A percentile compares a stretch with the other conserved stretches of the same genome.
Conservation (phyloP, 805 yeast genomes). For the Candida lessepsii region DNA sequence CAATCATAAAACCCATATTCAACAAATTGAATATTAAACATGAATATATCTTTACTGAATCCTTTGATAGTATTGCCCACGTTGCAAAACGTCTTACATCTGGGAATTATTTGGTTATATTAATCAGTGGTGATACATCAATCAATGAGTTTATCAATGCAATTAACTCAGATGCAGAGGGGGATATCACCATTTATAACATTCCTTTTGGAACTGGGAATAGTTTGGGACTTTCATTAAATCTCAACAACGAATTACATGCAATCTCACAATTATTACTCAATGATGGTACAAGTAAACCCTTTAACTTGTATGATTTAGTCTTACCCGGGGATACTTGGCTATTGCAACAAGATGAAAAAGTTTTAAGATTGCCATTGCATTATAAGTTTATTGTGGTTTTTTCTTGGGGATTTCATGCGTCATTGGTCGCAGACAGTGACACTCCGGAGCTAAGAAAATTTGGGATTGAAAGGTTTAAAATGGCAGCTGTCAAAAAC, state of each 20-base stretch:
- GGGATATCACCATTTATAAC: slow-evolving; percentile 27
- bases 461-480: slow-evolving; percentile 66
- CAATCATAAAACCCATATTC: slow-evolving; percentile 50
- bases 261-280: slow-evolving; percentile 20
- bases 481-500: slow-evolving; percentile 61
- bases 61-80: slow-evolving; percentile 37
- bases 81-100: slow-evolving; percentile 32
- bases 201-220: slow-evolving; percentile 88
- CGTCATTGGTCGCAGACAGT: slow-evolving; percentile 78
- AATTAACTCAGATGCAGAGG: not conserved
- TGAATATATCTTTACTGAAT: slow-evolving; percentile 43
- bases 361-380: slow-evolving; percentile 10
- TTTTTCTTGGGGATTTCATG: slow-evolving; percentile 83
- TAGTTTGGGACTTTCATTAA: slow-evolving; percentile 67
- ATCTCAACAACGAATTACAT: slow-evolving; percentile 25
- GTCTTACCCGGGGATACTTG: slow-evolving; percentile 34
- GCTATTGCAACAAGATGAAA: slow-evolving; percentile 19
- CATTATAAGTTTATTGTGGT: slow-evolving; percentile 56
- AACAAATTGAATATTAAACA: slow-evolving; percentile 33
- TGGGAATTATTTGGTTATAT: slow-evolving; percentile 41
- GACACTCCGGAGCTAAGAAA: slow-evolving; percentile 66
- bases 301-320: slow-evolving; percentile 46
- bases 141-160: slow-evolving; percentile 71
- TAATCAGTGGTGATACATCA: slow-evolving; percentile 87
- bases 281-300: slow-evolving; percentile 14